Base-by-base conservation (phyloP, 2,329 filamentous ascomycete species). In the Fulvia fulva region DNA sequence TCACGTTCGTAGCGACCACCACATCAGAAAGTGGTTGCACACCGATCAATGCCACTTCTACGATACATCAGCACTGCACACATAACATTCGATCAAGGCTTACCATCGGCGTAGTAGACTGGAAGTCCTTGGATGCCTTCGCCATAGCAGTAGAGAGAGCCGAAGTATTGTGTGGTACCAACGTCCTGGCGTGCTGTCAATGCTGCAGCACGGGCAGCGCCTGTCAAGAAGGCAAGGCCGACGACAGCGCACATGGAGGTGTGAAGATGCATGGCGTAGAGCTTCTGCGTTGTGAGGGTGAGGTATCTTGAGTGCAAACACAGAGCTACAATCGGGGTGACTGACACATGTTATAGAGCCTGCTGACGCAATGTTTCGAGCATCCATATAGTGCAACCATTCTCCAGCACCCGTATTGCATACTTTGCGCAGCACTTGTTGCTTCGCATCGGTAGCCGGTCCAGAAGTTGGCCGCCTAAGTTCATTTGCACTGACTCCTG, bases 71-170 rank as follows among this genome's bases (percentile, higher is more conserved):
- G 44, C 16, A 46, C 5, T 5, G 34, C n/a, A 5, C n/a, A 41
- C 34, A 16, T 5, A 41, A 41, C 5, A 41, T 41, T 41, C 14
- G 34, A 12, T 19, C 6, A 53, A 23, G 50, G 21, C 21, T 34
- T 43, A 34, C 37, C 51, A 28, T 53, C 34, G 11, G 34, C 19
- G 19, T 41, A 53, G 19, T 41, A 44, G 8, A 53, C 23, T 16
- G 51, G 51, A n/a, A 53, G 19, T 11, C 51, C 51, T 19, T 53
- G 22, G 30, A 53, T 25, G 21, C 51, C 51, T 25, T 53, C 51
- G 51, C 51, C 51, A 22, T 53, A 53, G 32, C 30, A 34, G 22
- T 53, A 53, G 19, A 53, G 37, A 16, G 51, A 53, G 4, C 51
- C 51, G 8, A 53, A 41, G 30, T 46, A 46, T 16, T 34, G 16